These are phyloP conservation scores for Casuarina equisetifolia DNA, from an alignment of 306 rosid genomes.

Conservation along the genomic window DNA sequence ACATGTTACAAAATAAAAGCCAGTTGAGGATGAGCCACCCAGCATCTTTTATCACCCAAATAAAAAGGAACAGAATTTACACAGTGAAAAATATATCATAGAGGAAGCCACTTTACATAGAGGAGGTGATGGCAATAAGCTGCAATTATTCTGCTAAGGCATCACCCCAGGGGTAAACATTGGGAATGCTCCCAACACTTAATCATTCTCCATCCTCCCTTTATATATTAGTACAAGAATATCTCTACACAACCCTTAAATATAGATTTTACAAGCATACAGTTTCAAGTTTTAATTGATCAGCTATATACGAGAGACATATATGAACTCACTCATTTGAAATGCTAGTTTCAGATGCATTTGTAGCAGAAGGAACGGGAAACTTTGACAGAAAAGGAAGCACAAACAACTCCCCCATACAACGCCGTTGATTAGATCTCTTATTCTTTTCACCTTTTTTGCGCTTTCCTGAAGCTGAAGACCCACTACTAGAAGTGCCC, in stretches of 20 bases:
- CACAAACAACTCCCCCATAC: constrained; percentile 85
- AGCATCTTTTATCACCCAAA: background rate
- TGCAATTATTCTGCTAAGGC: background rate
- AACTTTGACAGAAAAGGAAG: constrained; percentile 87
- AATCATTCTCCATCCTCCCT: constrained; percentile 8
- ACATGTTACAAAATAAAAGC: background rate
- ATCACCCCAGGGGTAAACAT: background rate
- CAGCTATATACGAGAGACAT: constrained; percentile 18
- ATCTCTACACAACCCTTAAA: constrained; percentile 6
- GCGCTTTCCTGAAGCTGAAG: constrained; percentile 64
- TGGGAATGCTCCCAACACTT: constrained; percentile 4
- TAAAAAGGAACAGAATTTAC: background rate
- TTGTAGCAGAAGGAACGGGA: constrained; percentile 69
- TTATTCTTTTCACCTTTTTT: constrained; percentile 78
- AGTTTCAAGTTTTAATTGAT: constrained; percentile 16
- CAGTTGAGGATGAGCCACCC: background rate
- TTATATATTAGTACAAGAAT: background rate
- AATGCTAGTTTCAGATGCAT: constrained; percentile 46
- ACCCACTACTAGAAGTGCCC: constrained; percentile 37
- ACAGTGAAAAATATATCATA: background rate
- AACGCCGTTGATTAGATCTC: constrained; percentile 42
- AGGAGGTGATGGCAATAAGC: background rate
- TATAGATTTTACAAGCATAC: constrained; percentile 11
- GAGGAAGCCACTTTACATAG: background rate
- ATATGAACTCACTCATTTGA: constrained; percentile 64